phyloP scores from a whole-genome alignment of 768 basidiomycete species.

The Leccinum olivaceopallidum region DNA sequence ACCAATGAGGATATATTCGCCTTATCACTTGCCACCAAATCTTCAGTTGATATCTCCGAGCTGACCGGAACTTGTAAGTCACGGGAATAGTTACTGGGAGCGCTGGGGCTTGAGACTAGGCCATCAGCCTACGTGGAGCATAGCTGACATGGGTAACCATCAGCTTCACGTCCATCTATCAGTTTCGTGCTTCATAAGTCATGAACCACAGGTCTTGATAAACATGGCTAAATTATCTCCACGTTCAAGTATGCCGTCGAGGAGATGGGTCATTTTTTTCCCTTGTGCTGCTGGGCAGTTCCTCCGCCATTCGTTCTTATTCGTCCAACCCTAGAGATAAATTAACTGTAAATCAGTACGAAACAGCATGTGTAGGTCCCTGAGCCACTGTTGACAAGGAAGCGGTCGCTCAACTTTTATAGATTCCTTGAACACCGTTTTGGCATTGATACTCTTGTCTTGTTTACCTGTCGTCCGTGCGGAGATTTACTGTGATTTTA shows the following conservation, averaged over 20 bases:
- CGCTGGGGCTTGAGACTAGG: background rate
- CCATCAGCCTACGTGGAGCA: background rate
- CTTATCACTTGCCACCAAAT: background rate
- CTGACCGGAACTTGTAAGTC: background rate
- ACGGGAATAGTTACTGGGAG: background rate
- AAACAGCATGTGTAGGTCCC: conserved; percentile 16
- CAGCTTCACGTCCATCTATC: background rate
- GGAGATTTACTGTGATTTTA: conserved; percentile 9
- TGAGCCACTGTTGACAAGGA: background rate
- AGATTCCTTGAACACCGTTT: conserved; percentile 8
- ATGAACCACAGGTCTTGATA: conserved; percentile 5
- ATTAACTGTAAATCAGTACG: conserved; percentile 3
- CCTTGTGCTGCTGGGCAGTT: conserved; percentile 17
- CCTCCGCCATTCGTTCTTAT: conserved; percentile 4
- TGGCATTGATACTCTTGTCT: conserved; percentile 7
- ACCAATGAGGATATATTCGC: background rate
- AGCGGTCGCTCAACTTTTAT: background rate
- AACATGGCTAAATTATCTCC: conserved; percentile 13
- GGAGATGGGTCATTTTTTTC: background rate
- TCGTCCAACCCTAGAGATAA: background rate
- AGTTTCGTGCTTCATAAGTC: background rate
- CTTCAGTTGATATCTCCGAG: background rate
- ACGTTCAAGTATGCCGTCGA: conserved; percentile 15
- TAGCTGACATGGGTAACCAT: conserved; percentile 4
- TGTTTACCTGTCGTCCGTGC: conserved; percentile 14